Base-by-base conservation (phyloP, 768 basidiomycete species). In the Amanita rimosa region DNA sequence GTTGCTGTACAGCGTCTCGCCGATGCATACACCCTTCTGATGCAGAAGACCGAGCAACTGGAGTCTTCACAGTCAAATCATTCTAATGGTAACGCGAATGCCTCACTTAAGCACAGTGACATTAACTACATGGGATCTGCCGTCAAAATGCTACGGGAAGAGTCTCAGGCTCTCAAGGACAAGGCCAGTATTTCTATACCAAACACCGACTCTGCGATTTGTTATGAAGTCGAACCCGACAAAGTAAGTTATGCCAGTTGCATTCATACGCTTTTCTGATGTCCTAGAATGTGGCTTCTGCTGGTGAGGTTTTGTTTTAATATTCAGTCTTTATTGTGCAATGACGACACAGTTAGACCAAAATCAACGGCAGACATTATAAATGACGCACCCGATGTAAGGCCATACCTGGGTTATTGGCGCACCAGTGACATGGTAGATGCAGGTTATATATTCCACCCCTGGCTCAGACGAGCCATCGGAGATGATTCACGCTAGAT, bases 11-110 rank as follows among this genome's bases (percentile, higher is more conserved):
- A 73, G 36, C 75, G 75, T 26, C 71, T 87, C 10, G 67, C 73
- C 27, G 73, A 78, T 40, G 81, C 81, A 8, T 82, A 78, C 56
- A 59, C 65, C 11, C 78, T 79, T 0, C 65, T 85, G 54, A 72
- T 73, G n/a, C 72, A 81, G 58, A 84, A 85, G 62, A 68, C 72
- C 1, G 66, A 68, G 17, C 58, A 66, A 6, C 73, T 85, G 50
- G 67, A 73, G 29, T 66, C 60, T 6, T 58, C 83, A 38, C 70
- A 76, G 24, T 27, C 14, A 19, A 53, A 63, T 65, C 48, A 68
- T 68, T 46, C 54, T 71, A 34, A 64, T 68, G 44, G 52, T 53
- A 40, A 33, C 22, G 14, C 13, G 11, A 39, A 16, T 29, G 17
- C 17, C 19, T 40, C 38, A 19, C 26, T 26, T 17, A 31, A 36